A percentile compares a stretch with the other conserved stretches of the same genome.
phyloP scores from a whole-genome alignment of 1,139 yeast genomes.

The Yamadazyma sp. region DNA sequence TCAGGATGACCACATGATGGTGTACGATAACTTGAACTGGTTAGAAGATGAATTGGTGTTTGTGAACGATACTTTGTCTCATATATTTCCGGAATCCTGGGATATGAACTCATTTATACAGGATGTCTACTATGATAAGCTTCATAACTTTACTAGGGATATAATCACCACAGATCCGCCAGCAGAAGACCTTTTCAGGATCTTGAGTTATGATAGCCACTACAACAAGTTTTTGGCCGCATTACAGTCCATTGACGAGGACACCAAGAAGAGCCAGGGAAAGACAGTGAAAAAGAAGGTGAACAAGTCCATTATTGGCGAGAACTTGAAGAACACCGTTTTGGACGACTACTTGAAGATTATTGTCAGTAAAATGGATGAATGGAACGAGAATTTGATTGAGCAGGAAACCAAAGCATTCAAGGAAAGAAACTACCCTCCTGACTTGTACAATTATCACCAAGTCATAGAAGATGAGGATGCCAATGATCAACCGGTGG shows the following conservation, averaged over 20 bases:
- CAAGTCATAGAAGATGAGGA: conserved; percentile 46
- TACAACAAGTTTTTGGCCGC: conserved; percentile 46
- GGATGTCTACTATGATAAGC: conserved; percentile 64
- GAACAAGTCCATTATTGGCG: conserved; percentile 61
- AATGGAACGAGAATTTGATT: conserved; percentile 74
- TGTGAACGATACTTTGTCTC: conserved; percentile 57
- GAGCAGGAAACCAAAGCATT: conserved; percentile 65
- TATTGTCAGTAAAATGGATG: conserved; percentile 69
- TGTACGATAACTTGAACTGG: conserved; percentile 78
- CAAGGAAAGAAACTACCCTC: conserved; percentile 62
- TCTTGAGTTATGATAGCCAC: conserved; percentile 73
- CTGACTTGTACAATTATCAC: conserved; percentile 52
- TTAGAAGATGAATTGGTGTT: conserved; percentile 74
- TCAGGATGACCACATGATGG: conserved; percentile 51
- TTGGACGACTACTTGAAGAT: conserved; percentile 73
- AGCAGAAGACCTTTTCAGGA: conserved; percentile 58
- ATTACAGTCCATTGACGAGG: conserved; percentile 22
- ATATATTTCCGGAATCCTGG: conserved; percentile 74
- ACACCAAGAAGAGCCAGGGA: conserved; percentile 14
- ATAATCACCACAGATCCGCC: conserved; percentile 70
- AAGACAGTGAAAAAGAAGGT: conserved; percentile 41
- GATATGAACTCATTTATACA: conserved; percentile 62
- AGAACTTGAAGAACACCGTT: conserved; percentile 58
- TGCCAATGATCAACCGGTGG: conserved; percentile 55
- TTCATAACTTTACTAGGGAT: conserved; percentile 62